Conservation (phyloP, 768 basidiomycete species). For the Sistotremastrum suecicum region DNA sequence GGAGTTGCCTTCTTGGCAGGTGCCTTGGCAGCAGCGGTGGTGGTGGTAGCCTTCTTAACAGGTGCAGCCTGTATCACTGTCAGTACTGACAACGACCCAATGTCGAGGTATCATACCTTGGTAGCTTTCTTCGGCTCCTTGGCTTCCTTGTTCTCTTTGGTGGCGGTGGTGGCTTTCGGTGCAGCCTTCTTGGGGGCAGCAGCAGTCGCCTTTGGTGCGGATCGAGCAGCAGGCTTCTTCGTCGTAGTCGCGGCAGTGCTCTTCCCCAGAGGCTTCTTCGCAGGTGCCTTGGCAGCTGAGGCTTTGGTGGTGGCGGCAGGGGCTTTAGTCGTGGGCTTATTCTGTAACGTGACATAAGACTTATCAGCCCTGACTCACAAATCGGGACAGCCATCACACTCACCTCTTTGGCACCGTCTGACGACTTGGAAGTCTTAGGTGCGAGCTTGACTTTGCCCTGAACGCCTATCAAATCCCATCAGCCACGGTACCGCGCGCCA, state of each 20-base stretch:
- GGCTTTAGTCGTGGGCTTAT: conserved; percentile 25
- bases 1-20: conserved; percentile 19
- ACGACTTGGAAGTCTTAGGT: conserved; percentile 31
- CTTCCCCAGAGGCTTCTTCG: too few species aligned
- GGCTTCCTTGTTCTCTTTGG: conserved; percentile 9
- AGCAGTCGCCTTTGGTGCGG: conserved; percentile 19
- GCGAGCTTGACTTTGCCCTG: conserved; percentile 68
- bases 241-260: too few species aligned
- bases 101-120: conserved; percentile 1
- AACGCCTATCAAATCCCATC: conserved; percentile 22
- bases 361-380: not conserved
- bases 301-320: conserved; percentile 7
- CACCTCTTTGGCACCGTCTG: conserved; percentile 56
- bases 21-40: conserved; percentile 23
- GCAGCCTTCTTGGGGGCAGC: conserved; percentile 18
- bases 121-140: conserved; percentile 13
- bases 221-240: too few species aligned
- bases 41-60: conserved; percentile 2
- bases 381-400: conserved; percentile 14
- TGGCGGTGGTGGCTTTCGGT: conserved; percentile 11
- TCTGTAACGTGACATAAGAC: conserved; percentile 17
- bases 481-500: not conserved
- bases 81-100: not conserved
- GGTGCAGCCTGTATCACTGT: not conserved
- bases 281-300: not conserved